Conservation (phyloP, 2,329 filamentous ascomycete genomes). For the Neonectria faginata region DNA sequence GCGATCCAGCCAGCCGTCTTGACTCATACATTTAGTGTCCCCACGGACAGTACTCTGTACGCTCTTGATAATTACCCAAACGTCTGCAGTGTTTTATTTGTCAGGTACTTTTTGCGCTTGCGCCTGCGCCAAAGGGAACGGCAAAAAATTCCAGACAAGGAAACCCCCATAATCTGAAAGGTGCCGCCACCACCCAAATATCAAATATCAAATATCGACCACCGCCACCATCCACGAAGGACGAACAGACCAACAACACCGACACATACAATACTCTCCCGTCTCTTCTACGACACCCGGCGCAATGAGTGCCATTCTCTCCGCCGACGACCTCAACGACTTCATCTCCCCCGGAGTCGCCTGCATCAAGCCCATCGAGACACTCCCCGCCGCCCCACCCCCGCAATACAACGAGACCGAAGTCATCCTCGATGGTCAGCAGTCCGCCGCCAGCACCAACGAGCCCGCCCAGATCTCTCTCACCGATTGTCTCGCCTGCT, state of each 20-base stretch:
- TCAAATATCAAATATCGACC: neutral
- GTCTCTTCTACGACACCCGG: constrained; percentile 25
- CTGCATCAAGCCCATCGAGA: constrained; percentile 98
- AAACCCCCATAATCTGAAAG: constrained; percentile 21
- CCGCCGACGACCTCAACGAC: constrained; percentile 96
- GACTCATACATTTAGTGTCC: constrained; percentile 14
- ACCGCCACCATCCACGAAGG: constrained; percentile 19
- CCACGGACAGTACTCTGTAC: constrained; percentile 3
- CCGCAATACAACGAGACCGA: constrained; percentile 71
- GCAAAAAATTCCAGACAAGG: constrained; percentile 18
- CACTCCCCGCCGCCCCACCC: constrained; percentile 73
- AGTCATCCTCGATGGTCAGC: constrained; percentile 92
- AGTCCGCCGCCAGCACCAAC: constrained; percentile 65
- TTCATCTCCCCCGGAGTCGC: constrained; percentile 98
- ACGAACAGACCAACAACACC: constrained; percentile 25
- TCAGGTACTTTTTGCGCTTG: constrained; percentile 32
- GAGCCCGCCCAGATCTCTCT: constrained; percentile 91
- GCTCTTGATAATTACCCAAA: constrained; percentile 15
- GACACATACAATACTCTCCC: constrained; percentile 12
- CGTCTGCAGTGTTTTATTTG: constrained; percentile 39
- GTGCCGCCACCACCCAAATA: constrained; percentile 20
- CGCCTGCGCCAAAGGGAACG: constrained; percentile 27
- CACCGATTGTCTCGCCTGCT: constrained; percentile 97
- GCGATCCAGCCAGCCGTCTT: neutral
- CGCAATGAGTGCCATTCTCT: constrained; percentile 96